Evolutionary conservation across 345 rosid genomes (phyloP), one percentile per base, ranked within the genome.

Genomic region (Jatropha curcas): DNA sequence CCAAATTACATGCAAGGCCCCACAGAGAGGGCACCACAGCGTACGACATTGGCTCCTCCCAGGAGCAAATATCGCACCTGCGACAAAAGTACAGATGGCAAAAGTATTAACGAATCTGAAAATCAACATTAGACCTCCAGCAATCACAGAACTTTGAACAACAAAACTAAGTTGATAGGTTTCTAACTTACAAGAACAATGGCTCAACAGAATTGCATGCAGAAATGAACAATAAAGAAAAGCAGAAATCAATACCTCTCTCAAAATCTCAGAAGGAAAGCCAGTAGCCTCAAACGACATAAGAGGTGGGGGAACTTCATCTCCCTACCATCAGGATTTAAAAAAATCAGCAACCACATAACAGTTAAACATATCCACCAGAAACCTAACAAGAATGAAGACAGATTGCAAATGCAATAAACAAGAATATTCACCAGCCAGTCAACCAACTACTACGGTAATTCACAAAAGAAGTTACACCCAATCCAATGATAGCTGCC

Each of bases 21-120:
- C 78, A 79, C 59, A 77, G 79, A 79, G 78, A 88, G 86, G 93
- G 85, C 88, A 82, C 88, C 88, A 86, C 95, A 93, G 96, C 80
- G 97, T 91, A 95, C 97, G 98, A 95, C 97, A 95, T 95, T 90
- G 81, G 97, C 99, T 91, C 99, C 91, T 79, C 84, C 85, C 72
- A 77, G 96, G 91, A 88, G 96, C 92, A 87, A 95, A 95, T 91
- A 93, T 95, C 97, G 99, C 96, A 91, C 90, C 98, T 91, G 92
- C 88, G 96, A 85, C 87, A 88, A 94, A 92, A 87, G 90, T 88
- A 86, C 88, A 88, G 88, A 83, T 79, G 88, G 80, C 76, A 87
- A 80, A 88, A 81, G 82, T 84, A 86, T 86, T 76, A 90, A 88
- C 82, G 86, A 83, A 84, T 78, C 84, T 86, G 84, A 84, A 74